Conservation (phyloP, 805 yeast genomes). For the Priceomyces castillae region DNA sequence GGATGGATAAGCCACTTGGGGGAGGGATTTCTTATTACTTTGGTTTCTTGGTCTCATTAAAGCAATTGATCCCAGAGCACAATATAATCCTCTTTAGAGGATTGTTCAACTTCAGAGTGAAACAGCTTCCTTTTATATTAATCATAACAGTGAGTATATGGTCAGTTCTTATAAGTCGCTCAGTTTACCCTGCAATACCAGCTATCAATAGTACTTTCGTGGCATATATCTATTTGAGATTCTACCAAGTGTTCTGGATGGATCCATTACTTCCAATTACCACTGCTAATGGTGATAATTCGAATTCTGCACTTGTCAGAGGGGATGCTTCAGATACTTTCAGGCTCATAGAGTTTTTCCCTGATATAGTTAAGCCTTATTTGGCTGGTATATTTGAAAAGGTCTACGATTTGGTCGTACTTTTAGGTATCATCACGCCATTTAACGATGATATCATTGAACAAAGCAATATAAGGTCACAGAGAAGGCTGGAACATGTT, state of each 20-base stretch:
- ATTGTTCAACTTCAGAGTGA: constrained; percentile 48
- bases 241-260: constrained; percentile 57
- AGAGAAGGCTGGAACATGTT: constrained; percentile 52
- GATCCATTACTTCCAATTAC: constrained; percentile 55
- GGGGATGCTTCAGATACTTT: constrained; percentile 94
- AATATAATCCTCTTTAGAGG: constrained; percentile 49
- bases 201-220: constrained; percentile 57
- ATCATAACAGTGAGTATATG: constrained; percentile 31
- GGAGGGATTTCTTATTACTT: constrained; percentile 52
- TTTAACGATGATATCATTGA: constrained; percentile 70
- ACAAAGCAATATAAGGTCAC: constrained; percentile 69
- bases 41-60: constrained; percentile 55
- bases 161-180: constrained; percentile 30
- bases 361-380: constrained; percentile 52
- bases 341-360: constrained; percentile 81
- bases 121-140: constrained; percentile 56
- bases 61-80: constrained; percentile 59
- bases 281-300: constrained; percentile 24
- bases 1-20: constrained; percentile 46
- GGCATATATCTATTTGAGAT: constrained; percentile 77
- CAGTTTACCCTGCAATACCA: constrained; percentile 55
- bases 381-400: constrained; percentile 50
- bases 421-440: constrained; percentile 52
- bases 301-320: constrained; percentile 34
- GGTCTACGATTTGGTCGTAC: constrained; percentile 33